Evolutionary conservation across 306 rosid genomes (phyloP).

Genomic region (Luffa aegyptiaca): DNA sequence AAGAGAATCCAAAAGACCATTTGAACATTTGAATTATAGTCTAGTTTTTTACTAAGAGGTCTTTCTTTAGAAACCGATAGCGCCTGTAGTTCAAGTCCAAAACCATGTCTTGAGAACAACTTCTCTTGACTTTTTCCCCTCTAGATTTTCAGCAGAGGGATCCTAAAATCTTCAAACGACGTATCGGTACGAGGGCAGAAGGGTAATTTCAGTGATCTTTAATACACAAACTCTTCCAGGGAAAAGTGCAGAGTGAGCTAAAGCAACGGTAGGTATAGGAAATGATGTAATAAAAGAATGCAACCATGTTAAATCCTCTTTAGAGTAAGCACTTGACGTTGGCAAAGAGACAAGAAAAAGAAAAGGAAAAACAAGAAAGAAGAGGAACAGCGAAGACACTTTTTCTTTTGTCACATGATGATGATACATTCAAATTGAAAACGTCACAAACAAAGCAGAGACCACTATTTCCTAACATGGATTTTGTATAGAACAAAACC

Average conservation of each 20-base stretch:
- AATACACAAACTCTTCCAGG: background rate
- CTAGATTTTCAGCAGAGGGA: background rate
- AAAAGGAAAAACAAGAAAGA: background rate
- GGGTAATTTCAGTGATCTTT: too few species aligned
- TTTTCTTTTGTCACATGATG: background rate
- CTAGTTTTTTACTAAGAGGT: too few species aligned
- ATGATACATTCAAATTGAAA: background rate
- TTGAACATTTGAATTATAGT: background rate
- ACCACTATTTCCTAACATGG: background rate
- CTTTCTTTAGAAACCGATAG: background rate
- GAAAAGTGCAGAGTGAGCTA: too few species aligned
- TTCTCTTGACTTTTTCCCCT: background rate
- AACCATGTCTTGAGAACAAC: background rate
- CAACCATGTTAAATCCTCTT: background rate
- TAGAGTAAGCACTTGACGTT: background rate
- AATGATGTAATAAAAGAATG: too few species aligned
- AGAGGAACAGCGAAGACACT: background rate
- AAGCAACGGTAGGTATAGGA: too few species aligned
- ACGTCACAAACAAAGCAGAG: background rate
- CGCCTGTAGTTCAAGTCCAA: background rate
- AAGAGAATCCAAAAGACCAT: background rate
- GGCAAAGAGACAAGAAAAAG: background rate
- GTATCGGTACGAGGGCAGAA: too few species aligned
- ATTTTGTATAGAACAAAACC: background rate
- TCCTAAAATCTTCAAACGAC: too few species aligned